Base-by-base conservation (phyloP, 148 eudicot species). In the Vaccinium darrowii region DNA sequence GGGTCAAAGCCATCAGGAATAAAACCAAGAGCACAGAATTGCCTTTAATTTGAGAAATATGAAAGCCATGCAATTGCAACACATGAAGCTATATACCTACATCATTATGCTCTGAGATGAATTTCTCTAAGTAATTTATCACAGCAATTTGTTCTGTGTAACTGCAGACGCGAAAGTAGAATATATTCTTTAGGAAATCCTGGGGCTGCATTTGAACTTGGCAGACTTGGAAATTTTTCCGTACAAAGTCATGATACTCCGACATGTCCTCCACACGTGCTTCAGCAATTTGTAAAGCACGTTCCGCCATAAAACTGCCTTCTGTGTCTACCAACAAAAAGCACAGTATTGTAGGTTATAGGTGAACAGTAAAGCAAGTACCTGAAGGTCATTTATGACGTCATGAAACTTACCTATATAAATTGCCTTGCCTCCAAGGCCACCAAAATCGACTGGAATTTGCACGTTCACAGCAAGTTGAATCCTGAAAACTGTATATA, bases 281-380 rank as follows among this genome's bases (percentile, higher is more conserved):
- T 91, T 94, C 91, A 82, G 99, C 98, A 86, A 96, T 92, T 89
- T 96, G 98, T 87, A 92, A 89, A 89, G 90, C 99, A 74, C 98
- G 99, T 85, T 96, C 99, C 86, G 90, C 98, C 98, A 96, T 95
- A 81, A 96, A 96, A 90, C 99, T 96, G 54, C 98, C 99, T 90
- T 96, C 98, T 39, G 99, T 96, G 88, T 96, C 99, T 96, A 86
- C 81, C 85, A 87, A 50, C 52, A 80, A 67, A 69, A 77, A 19
- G 23, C 27, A 33, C 11, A 81, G 74, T 56, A n/a, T 9, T 49
- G 69, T 65, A 65, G 72, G 30, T 65, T 65, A 25, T 50, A 87
- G 65, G 23, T 53, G 13, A 67, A 71, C 23, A 69, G 30, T 52
- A 50, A 36, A 25, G 57, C 57, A 60, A n/a, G 36, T 51, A 53